Conservation (phyloP, 331 rosid genomes). For the Quercus lobata region DNA sequence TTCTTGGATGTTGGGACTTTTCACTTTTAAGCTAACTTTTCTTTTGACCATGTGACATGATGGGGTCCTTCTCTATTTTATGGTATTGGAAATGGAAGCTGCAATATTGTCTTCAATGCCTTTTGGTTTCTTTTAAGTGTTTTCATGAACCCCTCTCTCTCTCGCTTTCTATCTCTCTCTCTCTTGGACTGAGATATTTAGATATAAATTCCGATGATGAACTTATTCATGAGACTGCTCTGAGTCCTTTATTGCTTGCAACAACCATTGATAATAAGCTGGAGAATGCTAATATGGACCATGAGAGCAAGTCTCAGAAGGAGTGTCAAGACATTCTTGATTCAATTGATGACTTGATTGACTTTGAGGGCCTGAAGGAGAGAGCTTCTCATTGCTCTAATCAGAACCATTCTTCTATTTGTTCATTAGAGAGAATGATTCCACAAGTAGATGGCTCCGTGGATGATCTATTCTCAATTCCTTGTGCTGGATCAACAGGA, state of each 20-base stretch:
- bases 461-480: slow-evolving; percentile 48
- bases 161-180: neutral
- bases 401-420: slow-evolving; percentile 21
- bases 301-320: slow-evolving; percentile 36
- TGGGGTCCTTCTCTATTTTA: too few species aligned
- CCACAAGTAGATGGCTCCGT: slow-evolving; percentile 72
- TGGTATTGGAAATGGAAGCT: too few species aligned
- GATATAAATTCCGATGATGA: slow-evolving; percentile 36
- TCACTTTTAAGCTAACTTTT: too few species aligned
- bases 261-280: slow-evolving; percentile 54
- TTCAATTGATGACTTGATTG: slow-evolving; percentile 61
- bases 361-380: slow-evolving; percentile 30
- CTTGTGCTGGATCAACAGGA: slow-evolving; percentile 30
- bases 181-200: neutral
- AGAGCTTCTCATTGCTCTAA: too few species aligned
- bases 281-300: slow-evolving; percentile 53
- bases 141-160: neutral
- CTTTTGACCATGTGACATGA: too few species aligned
- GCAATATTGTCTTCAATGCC: too few species aligned
- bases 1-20: too few species aligned
- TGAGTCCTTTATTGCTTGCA: slow-evolving; percentile 70
- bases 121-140: neutral
- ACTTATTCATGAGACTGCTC: neutral
- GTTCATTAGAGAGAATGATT: slow-evolving; percentile 33
- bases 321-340: slow-evolving; percentile 97